Percentiles rank a stretch among this genome's conserved stretches.
Conservation (phyloP, 2,329 filamentous ascomycete species). For the Thelonectria blattea region DNA sequence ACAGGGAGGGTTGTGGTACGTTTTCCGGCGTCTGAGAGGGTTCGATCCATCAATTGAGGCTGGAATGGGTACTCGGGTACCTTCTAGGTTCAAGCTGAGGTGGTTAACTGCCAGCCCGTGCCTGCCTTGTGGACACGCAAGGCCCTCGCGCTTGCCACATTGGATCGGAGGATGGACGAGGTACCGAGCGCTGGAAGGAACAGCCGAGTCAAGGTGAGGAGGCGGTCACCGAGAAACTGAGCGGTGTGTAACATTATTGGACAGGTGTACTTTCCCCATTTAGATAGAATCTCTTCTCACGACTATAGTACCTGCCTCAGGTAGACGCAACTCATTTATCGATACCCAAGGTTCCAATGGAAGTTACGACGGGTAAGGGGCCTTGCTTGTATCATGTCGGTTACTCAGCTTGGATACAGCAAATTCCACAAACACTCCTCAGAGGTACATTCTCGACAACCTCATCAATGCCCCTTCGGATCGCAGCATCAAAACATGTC, state of each 20-base stretch:
- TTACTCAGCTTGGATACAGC: neutral
- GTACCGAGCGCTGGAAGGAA: neutral
- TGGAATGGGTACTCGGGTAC: neutral
- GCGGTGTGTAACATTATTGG: conserved; percentile 18
- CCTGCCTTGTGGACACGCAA: neutral
- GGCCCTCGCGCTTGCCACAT: neutral
- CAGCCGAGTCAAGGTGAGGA: conserved; percentile 13
- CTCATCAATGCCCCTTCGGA: neutral
- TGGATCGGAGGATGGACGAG: neutral
- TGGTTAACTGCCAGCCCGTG: no score
- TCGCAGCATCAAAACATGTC: neutral
- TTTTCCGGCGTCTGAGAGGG: neutral
- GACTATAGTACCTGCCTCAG: neutral
- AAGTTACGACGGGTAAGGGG: no score
- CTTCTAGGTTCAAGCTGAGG: no score
- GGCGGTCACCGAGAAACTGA: conserved; percentile 10
- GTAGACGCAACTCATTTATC: conserved; percentile 17
- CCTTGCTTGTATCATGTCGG: neutral
- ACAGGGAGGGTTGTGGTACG: conserved; percentile 9
- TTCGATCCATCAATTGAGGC: neutral
- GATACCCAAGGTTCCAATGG: neutral
- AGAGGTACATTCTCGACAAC: neutral
- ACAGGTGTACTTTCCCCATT: conserved; percentile 13
- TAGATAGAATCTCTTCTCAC: conserved; percentile 37
- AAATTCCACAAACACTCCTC: neutral